Conservation (phyloP, 1,284 basidiomycete genomes). For the Rhodofomes roseus region DNA sequence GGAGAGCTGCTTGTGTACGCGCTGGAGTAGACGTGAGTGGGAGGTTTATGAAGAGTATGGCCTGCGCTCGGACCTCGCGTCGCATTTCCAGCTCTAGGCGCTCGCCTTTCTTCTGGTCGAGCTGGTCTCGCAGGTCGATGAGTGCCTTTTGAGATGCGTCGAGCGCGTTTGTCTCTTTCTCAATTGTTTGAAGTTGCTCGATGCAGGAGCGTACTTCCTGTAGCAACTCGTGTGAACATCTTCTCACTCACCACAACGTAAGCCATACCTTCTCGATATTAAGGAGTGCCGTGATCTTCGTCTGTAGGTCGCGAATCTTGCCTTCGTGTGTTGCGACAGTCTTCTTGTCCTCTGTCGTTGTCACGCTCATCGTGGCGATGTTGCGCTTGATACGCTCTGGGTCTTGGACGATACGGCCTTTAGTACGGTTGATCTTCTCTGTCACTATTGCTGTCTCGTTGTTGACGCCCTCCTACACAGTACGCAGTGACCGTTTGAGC, state of each 20-base stretch:
- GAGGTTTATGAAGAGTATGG: neutral
- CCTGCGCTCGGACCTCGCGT: conserved; percentile 49
- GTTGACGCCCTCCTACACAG: conserved; percentile 56
- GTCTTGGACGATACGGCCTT: conserved; percentile 78
- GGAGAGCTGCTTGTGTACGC: conserved; percentile 66
- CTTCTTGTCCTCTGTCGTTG: conserved; percentile 59
- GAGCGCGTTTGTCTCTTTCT: conserved; percentile 62
- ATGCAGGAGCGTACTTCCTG: conserved; percentile 67
- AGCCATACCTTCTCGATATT: conserved; percentile 65
- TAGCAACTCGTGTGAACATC: too few species aligned
- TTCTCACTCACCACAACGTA: too few species aligned
- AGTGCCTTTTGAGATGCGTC: conserved; percentile 63
- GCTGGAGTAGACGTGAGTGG: conserved; percentile 39
- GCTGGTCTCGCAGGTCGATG: conserved; percentile 56
- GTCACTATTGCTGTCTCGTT: conserved; percentile 52
- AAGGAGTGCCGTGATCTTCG: conserved; percentile 68
- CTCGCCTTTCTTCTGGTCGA: conserved; percentile 71
- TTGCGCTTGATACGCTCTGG: conserved; percentile 82
- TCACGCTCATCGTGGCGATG: conserved; percentile 67
- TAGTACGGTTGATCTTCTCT: conserved; percentile 58
- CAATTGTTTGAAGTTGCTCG: conserved; percentile 68
- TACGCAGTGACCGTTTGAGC: too few species aligned
- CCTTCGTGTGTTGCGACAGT: conserved; percentile 57
- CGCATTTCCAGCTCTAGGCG: conserved; percentile 61
- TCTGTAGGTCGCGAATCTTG: conserved; percentile 72